Evolutionary conservation across 2,329 filamentous ascomycete species (phyloP).

Genomic region (Basipetospora chlamydospora): DNA sequence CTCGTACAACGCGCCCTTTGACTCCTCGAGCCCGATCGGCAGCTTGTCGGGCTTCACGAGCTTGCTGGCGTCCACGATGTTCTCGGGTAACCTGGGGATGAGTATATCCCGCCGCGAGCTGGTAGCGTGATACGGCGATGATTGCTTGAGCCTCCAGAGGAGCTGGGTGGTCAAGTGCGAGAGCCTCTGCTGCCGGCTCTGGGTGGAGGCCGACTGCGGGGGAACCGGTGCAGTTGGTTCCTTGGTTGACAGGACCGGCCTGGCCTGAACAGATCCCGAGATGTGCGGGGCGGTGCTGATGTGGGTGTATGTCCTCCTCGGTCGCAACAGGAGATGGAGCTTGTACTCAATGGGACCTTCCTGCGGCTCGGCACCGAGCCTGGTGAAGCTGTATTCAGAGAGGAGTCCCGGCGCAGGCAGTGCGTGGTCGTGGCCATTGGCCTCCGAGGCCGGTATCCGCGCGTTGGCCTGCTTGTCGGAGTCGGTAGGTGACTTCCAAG

Average conservation of each 20-base stretch:
- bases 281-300: slow-evolving; percentile 42
- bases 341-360: slow-evolving; percentile 96
- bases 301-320: slow-evolving; percentile 56
- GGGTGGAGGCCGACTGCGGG: slow-evolving; percentile 34
- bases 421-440: background rate
- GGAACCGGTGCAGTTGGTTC: slow-evolving; percentile 11
- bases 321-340: slow-evolving; percentile 71
- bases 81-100: slow-evolving; percentile 60
- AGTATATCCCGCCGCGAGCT: slow-evolving; percentile 60
- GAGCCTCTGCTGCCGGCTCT: slow-evolving; percentile 68
- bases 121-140: slow-evolving; percentile 76
- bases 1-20: slow-evolving; percentile 84
- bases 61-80: slow-evolving; percentile 29
- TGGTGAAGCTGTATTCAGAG: slow-evolving; percentile 53
- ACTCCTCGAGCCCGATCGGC: slow-evolving; percentile 76
- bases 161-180: slow-evolving; percentile 91
- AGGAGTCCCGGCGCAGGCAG: slow-evolving; percentile 23
- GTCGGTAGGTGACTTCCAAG: slow-evolving; percentile 57
- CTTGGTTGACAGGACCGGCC: slow-evolving; percentile 12
- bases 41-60: slow-evolving; percentile 39
- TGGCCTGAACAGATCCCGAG: slow-evolving; percentile 6
- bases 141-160: slow-evolving; percentile 88
- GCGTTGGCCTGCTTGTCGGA: slow-evolving; percentile 19
- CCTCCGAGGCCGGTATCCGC: slow-evolving; percentile 13
- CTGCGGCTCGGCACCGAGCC: slow-evolving; percentile 79